Evolutionary conservation across 192 early-diverging fungal species (phyloP).

Genomic region (Pilaira anomala): DNA sequence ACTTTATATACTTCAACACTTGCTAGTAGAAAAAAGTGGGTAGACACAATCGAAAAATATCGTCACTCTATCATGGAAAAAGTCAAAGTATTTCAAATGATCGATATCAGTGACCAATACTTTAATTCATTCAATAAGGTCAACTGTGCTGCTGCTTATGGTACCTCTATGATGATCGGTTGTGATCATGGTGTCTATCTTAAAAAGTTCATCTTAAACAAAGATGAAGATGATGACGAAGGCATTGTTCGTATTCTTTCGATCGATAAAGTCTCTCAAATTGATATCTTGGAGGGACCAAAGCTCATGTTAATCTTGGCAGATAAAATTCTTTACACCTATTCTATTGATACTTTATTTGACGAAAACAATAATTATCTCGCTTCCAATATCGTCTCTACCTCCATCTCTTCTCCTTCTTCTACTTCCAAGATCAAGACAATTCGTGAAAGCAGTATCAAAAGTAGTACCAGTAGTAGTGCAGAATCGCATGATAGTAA

Average conservation of each 20-base stretch:
- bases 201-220: conserved; percentile 25
- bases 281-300: conserved; percentile 81
- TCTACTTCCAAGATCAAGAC: background rate
- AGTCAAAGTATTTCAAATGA: conserved; percentile 51
- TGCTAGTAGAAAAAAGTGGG: conserved; percentile 78
- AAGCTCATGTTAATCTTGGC: conserved; percentile 79
- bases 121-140: conserved; percentile 55
- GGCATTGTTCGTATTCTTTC: conserved; percentile 55
- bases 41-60: conserved; percentile 73
- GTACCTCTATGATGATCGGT: conserved; percentile 70
- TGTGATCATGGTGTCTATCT: conserved; percentile 85
- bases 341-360: conserved; percentile 52
- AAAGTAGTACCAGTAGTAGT: conserved; percentile 14
- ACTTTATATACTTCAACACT: conserved; percentile 74
- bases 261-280: conserved; percentile 78
- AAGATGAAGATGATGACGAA: conserved; percentile 35
- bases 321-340: conserved; percentile 61
- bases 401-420: no score
- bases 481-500: no score
- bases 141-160: conserved; percentile 54
- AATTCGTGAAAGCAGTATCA: background rate
- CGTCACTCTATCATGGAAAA: conserved; percentile 41
- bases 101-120: conserved; percentile 48
- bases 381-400: background rate
- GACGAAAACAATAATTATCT: background rate